These are phyloP conservation scores for Platanthera zijinensis DNA, from an alignment of 106 monocot genomes.

Conservation along the genomic window DNA sequence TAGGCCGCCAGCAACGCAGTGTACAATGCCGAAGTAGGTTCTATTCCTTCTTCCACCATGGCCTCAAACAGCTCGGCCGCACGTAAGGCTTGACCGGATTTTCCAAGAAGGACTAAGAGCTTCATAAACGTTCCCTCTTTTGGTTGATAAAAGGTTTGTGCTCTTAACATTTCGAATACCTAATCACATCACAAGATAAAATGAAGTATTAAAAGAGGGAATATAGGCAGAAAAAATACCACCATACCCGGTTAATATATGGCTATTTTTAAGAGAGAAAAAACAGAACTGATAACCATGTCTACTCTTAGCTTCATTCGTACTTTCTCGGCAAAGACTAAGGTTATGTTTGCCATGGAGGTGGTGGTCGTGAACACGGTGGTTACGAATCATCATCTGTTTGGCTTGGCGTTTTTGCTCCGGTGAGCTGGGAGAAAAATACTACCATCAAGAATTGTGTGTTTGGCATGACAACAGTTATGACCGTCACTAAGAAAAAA, in stretches of 20 bases:
- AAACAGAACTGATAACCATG: neutral
- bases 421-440: too few species aligned
- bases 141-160: conserved; percentile 76
- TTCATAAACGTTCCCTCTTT: conserved; percentile 95
- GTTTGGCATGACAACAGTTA: too few species aligned
- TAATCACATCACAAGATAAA: conserved; percentile 11
- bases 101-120: conserved; percentile 64
- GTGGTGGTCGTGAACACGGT: too few species aligned
- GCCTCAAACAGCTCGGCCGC: conserved; percentile 61
- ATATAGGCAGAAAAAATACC: neutral
- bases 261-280: neutral
- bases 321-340: neutral
- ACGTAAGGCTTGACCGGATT: conserved; percentile 56
- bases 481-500: too few species aligned
- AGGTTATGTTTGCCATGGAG: neutral
- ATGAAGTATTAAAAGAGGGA: neutral
- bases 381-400: too few species aligned
- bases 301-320: neutral
- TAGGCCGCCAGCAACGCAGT: conserved; percentile 76
- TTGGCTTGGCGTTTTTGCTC: too few species aligned
- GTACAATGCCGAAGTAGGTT: conserved; percentile 58
- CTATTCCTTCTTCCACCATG: conserved; percentile 76
- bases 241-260: neutral
- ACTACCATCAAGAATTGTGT: too few species aligned
- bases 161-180: conserved; percentile 77